Percentiles rank a stretch among this genome's conserved stretches.
Conservation (phyloP, 129 eudicot genomes). For the Chrysanthemum makinoi region DNA sequence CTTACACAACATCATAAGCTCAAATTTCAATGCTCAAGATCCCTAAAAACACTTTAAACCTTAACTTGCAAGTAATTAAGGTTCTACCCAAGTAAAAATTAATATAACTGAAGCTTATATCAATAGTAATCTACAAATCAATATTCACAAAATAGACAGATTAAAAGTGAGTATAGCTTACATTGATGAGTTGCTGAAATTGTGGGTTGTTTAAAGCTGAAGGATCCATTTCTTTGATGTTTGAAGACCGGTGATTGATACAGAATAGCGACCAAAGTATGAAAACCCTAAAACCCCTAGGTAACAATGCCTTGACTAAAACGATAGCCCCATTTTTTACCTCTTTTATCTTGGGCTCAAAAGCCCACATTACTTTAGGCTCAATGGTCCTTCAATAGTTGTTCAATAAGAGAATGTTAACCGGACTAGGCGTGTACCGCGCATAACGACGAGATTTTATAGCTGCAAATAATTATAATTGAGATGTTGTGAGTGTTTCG, state of each 20-base stretch:
- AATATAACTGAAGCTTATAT: background rate
- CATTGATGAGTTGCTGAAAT: slow-evolving; percentile 48
- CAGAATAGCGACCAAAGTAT: slow-evolving; percentile 9
- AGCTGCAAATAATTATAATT: too few relatives aligned
- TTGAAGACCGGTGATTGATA: slow-evolving; percentile 13
- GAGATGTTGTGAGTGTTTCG: too few relatives aligned
- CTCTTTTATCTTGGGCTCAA: background rate
- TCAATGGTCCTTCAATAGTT: too few relatives aligned
- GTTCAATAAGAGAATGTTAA: too few relatives aligned
- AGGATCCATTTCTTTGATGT: slow-evolving; percentile 41
- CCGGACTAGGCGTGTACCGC: too few relatives aligned
- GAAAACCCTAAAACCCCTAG: slow-evolving; percentile 33
- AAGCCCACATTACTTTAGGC: background rate
- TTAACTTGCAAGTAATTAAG: too few relatives aligned
- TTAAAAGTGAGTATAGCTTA: slow-evolving; percentile 26
- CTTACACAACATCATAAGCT: background rate
- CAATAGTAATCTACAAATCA: background rate
- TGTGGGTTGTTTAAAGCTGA: slow-evolving; percentile 54
- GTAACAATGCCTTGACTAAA: background rate
- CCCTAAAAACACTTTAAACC: background rate
- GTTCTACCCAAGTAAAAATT: background rate
- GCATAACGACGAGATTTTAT: too few relatives aligned
- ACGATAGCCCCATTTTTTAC: background rate
- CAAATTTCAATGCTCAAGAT: background rate
- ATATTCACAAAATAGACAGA: background rate